Percentiles rank a stretch among this genome's conserved stretches.
Evolutionary conservation across 306 rosid genomes (phyloP).

Genomic region (Prunus davidiana): DNA sequence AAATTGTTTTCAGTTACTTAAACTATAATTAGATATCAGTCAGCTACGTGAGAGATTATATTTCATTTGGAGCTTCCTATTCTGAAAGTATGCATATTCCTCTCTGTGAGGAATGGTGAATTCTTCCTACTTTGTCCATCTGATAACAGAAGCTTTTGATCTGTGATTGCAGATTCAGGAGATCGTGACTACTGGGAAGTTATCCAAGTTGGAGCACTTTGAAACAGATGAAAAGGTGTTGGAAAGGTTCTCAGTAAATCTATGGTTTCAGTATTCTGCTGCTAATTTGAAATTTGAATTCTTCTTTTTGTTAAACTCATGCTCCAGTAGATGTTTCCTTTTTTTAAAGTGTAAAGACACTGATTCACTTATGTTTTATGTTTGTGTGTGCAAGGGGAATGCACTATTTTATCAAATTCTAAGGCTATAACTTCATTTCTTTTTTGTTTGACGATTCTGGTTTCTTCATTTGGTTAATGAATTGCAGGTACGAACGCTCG

Average conservation of each 20-base stretch:
- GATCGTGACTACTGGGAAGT: constrained; percentile 81
- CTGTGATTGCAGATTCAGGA: constrained; percentile 77
- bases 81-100: not conserved
- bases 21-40: not conserved
- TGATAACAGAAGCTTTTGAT: constrained; percentile 25
- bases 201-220: constrained; percentile 84
- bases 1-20: not conserved
- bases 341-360: not conserved
- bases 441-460: not conserved
- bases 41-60: not conserved
- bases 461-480: constrained; percentile 11
- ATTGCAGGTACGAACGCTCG: constrained; percentile 68
- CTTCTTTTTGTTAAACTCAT: not conserved
- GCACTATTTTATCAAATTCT: not conserved
- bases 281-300: not conserved
- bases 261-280: not conserved
- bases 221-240: constrained; percentile 90
- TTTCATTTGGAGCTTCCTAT: constrained; percentile 3
- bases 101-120: not conserved
- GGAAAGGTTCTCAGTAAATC: constrained; percentile 18
- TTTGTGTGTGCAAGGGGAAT: not conserved
- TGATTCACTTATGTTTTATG: not conserved
- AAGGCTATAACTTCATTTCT: not conserved
- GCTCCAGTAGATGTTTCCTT: not conserved
- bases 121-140: constrained; percentile 4